Base-by-base conservation (phyloP, 192 early-diverging fungal genomes). In the Piromyces finnis region DNA sequence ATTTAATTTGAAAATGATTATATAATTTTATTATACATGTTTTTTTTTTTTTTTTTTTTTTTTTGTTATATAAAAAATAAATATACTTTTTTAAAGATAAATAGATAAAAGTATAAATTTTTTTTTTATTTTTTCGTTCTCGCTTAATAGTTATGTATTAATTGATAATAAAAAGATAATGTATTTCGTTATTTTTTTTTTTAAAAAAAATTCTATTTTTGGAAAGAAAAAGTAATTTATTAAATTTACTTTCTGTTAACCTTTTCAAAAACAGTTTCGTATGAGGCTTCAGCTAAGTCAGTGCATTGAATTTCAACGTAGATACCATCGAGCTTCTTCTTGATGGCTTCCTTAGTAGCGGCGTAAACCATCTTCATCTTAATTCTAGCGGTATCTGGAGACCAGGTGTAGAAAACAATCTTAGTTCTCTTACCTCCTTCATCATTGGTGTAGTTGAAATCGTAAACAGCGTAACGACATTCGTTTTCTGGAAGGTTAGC, bases 301-400 rank as follows among this genome's bases (percentile, higher is more conserved):
- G 95, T 98, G 82, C 91, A 93, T 87, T 98, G 96, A 81, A 97
- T 84, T 79, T 95, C 93, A 41, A 85, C 83, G 79, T 85, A 89
- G 80, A 96, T 81, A 77, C 94, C 95, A 37, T 89, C 87, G 29
- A 96, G 89, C 81, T 86, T 84, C 83, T 87, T 90, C 83, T 91
- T 89, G 51, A 98, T 83, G 78, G 89, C 92, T 68, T 92, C 91
- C 86, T 95, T 97, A 86, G 88, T 91, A 35, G 93, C 90, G 29
- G 96, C 90, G 87, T 96, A 97, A 82, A 96, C 77, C 96, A 98
- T 98, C 90, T 96, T 96, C 83, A 86, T 79, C 84, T 88, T 91
- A 81, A 96, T 86, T 82, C 87, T 91, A 29, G 94, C 87, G 9
- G 79, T 85, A 80, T 96, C 94, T 29, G 96, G 96, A 36, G 91